Evolutionary conservation across 306 rosid species (phyloP).

Genomic region (Begonia fuchsioides): DNA sequence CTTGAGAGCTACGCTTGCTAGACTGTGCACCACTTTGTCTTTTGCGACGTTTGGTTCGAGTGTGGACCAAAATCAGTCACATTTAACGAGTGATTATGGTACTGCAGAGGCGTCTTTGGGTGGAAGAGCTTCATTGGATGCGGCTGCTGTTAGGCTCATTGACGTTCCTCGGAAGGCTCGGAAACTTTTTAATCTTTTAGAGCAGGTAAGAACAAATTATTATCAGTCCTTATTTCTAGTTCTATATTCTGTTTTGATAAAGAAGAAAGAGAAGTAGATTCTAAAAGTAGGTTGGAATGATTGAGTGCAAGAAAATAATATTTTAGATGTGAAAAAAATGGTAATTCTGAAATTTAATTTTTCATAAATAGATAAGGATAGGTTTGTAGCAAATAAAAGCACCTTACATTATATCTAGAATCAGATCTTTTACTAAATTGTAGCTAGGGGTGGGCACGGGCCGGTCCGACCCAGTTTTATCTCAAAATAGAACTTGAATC

Average conservation of each 20-base stretch:
- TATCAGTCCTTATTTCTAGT: background rate
- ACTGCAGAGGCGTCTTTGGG: constrained; percentile 41
- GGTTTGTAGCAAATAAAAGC: too few species aligned
- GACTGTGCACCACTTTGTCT: constrained; percentile 77
- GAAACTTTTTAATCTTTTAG: constrained; percentile 81
- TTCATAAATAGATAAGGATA: too few species aligned
- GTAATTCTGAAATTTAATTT: too few species aligned
- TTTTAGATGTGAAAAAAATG: too few species aligned
- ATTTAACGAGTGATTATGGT: constrained; percentile 23
- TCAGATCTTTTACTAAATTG: too few species aligned
- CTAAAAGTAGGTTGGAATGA: too few species aligned
- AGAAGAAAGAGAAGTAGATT: too few species aligned
- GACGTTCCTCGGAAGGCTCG: constrained; percentile 82
- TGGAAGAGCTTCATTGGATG: constrained; percentile 94
- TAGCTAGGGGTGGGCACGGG: too few species aligned
- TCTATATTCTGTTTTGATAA: background rate
- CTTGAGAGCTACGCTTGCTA: constrained; percentile 84
- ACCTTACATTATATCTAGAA: too few species aligned
- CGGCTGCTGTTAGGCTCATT: constrained; percentile 72
- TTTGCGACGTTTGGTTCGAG: constrained; percentile 78
- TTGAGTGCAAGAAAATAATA: too few species aligned
- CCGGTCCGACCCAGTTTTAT: too few species aligned
- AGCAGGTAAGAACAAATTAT: constrained; percentile 41
- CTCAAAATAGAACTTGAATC: too few species aligned
- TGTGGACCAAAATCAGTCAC: constrained; percentile 56